Base-by-base conservation (phyloP, 352 stramenopile species). In the Phytophthora podocarpi region DNA sequence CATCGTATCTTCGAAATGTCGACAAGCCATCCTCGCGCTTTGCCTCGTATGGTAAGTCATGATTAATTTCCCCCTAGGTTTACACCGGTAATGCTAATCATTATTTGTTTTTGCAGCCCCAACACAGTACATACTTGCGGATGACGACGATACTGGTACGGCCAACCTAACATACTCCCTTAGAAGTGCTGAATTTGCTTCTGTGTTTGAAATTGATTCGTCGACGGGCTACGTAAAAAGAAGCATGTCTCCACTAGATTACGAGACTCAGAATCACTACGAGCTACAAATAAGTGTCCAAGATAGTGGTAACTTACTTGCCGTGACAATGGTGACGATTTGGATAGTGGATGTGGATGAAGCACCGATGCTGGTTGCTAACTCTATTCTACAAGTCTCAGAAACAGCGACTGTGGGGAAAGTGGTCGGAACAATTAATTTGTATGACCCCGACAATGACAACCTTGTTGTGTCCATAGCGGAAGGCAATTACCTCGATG, bases 271-370 rank as follows among this genome's bases (percentile, higher is more conserved):
- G 5, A 74, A 63, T 27, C 50, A 59, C 15, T 74, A 78, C 35
- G 60, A 74, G 3, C 47, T 78, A 3, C 16, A 54, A 39, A 13
- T 78, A 16, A 45, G 27, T 15, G 56, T 74, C 4, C 41, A 42
- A 35, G 64, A 74, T 13, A 53, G 23, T 31, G 40, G 55, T 4
- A 53, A 59, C 13, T 57, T 78, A 15, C 15, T 56, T 18, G 28
- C 55, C 3, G 15, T 40, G n/a, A 49, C 41, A 12, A 45, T 32
- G 2, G 35, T 60, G 7, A 61, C 35, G n/a, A 50, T 78, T 21
- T 78, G 69, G 69, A 52, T 78, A 30, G 36, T 74, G n/a, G 57
- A 74, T 15, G 51, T 72, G 15, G 60, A 78, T 23, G 69, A 78
- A 67, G 27, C 55, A 30, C 69, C 69, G 2, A 40, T 37, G n/a